These are phyloP conservation scores for Tulasnella sp. DNA, from an alignment of 768 basidiomycete species.

Conservation along the genomic window DNA sequence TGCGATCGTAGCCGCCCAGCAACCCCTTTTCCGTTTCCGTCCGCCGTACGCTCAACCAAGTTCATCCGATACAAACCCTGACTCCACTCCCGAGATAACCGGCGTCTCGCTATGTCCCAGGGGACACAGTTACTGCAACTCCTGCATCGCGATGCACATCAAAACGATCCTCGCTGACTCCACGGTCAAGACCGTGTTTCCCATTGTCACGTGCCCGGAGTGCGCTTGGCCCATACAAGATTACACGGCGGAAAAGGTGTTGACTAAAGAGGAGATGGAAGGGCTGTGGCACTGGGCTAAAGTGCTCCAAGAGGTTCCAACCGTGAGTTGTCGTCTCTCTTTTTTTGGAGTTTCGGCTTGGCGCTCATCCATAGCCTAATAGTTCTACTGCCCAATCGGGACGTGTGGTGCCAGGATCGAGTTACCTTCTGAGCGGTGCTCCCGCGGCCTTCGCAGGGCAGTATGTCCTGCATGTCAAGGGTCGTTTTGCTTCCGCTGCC, in stretches of 20 bases:
- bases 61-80: neutral
- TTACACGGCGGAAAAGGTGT: constrained; percentile 2
- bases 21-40: neutral
- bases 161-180: constrained; percentile 12
- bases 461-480: constrained; percentile 20
- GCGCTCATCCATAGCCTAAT: neutral
- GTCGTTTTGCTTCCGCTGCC: constrained; percentile 18
- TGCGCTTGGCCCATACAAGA: constrained; percentile 22
- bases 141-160: constrained; percentile 21
- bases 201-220: constrained; percentile 28
- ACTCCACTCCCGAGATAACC: neutral
- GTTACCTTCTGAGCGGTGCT: neutral
- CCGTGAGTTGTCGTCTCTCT: neutral
- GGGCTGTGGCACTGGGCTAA: neutral
- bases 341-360: neutral
- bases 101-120: neutral
- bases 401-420: neutral
- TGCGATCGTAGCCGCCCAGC: neutral
- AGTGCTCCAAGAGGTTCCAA: neutral
- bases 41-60: neutral
- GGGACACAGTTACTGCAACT: constrained; percentile 1
- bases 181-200: neutral
- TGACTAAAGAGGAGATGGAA: neutral
- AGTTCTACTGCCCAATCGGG: neutral
- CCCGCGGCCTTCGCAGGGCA: neutral